Evolutionary conservation across 2,329 filamentous ascomycete species (phyloP), one percentile per base, ranked within the genome.

Genomic region (Chaetomium olivaceum): DNA sequence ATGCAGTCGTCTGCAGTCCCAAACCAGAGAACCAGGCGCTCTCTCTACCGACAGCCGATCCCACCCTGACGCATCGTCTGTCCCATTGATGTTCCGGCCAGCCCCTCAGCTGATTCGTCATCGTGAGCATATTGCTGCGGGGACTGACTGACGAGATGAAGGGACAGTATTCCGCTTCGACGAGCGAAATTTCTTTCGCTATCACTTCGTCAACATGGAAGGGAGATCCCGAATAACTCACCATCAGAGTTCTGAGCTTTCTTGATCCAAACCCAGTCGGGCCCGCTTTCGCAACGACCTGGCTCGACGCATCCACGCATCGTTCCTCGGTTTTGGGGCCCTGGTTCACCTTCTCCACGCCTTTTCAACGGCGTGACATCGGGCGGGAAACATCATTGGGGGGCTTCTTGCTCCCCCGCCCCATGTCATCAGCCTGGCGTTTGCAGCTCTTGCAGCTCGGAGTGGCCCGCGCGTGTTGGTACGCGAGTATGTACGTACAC

Each of bases 11-110:
- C 33, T 36, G 33, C 33, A 36, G 23, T 39, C 54, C 48, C 58
- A 39, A 46, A 46, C 63, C 65, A 66, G 65, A 59, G 39, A 68
- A 55, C 69, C 66, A 68, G 67, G 56, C 63, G 66, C 64, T 68
- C 63, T 71, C 69, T 71, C 69, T 73, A 63, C 70, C 70, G 70
- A 71, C 71, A 70, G 69, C 66, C 63, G 61, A 70, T 69, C 51
- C 63, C 56, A 71, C 68, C 65, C 58, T 64, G 56, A 60, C 58
- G 58, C 54, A 50, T n/a, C 58, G 50, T 39, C 61, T 25, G 60
- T 21, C 67, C 69, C 68, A 69, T 70, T 48, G 52, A 57, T 66
- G 65, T 29, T 58, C 55, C 63, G 57, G 65, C 4, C 25, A 57
- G 31, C 27, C 57, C 23, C 23, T 67, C 69, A 71, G 70, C 70